phyloP scores from a whole-genome alignment of 768 basidiomycete genomes.

The Jaapia argillacea region DNA sequence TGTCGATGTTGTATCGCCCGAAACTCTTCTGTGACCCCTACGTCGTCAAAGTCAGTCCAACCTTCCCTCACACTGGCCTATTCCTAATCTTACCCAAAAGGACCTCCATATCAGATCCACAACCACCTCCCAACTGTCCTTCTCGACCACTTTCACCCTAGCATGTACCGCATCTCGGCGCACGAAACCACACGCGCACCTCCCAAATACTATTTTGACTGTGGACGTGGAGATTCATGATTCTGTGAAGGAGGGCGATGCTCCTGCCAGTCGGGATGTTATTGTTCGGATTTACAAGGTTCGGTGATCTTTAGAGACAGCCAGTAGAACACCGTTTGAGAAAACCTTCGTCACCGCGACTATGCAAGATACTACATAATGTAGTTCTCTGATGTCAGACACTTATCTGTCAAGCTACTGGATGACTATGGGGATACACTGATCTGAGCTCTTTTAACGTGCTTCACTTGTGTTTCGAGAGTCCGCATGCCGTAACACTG shows the following conservation, averaged over 20 bases:
- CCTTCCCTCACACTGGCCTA: background rate
- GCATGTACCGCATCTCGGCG: slow-evolving; percentile 48
- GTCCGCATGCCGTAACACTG: too few relatives aligned
- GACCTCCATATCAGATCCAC: slow-evolving; percentile 66
- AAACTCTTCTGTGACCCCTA: slow-evolving; percentile 57
- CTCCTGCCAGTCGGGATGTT: slow-evolving; percentile 26
- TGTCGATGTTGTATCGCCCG: slow-evolving; percentile 65
- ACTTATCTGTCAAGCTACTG: too few relatives aligned
- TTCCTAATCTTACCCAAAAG: slow-evolving; percentile 27
- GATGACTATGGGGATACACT: too few relatives aligned
- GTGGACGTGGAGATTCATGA: slow-evolving; percentile 92
- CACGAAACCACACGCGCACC: slow-evolving; percentile 64
- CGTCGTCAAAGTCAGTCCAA: slow-evolving; percentile 49
- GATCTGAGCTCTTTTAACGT: too few relatives aligned
- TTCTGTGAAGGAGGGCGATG: slow-evolving; percentile 30
- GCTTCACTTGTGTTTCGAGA: too few relatives aligned
- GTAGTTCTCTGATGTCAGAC: too few relatives aligned
- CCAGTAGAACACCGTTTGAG: too few relatives aligned
- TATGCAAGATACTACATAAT: too few relatives aligned
- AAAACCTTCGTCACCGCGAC: too few relatives aligned
- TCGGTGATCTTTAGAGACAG: too few relatives aligned
- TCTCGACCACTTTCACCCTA: slow-evolving; percentile 70
- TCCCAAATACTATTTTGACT: slow-evolving; percentile 69
- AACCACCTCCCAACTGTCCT: slow-evolving; percentile 66
- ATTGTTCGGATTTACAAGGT: slow-evolving; percentile 75